Evolutionary conservation across 2,329 filamentous ascomycete species (phyloP), one percentile per base, ranked within the genome.

Genomic region (Ramichloridium luteum): DNA sequence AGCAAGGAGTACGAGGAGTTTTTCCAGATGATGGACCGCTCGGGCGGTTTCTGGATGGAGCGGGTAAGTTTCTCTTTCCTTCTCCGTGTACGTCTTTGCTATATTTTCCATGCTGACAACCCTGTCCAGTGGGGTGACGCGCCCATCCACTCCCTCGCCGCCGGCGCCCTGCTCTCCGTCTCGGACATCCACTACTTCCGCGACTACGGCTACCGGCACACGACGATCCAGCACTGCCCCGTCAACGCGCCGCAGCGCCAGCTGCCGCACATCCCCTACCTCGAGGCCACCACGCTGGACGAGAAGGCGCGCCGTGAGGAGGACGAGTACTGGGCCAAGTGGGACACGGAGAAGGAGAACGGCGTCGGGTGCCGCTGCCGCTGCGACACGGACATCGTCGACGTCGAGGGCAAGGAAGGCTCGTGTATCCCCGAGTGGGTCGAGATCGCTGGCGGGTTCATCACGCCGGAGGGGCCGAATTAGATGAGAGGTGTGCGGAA

Each of bases 1-100:
- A 94, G 86, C 65, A 88, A 93, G 61, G 81, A 85, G 53, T 98
- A 98, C 56, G 80, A 93, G 48, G 90, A 94, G 45, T 98, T 98
- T 59, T 98, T 98, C 58, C 69, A 94, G 51, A 92, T 93, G 80
- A 94, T 98, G 88, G 90, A 98, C 56, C 77, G 78, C 41, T 94
- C 86, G 55, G 90, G 90, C 44, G 90, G 90, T 28, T 98, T 98
- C 62, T 98, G 90, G 90, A 94, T 92, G 77, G 90, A 98, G 65
- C 70, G 90, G 58, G 86, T 93, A 73, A 62, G 71, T 60, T 10
- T 13, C 27, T 5, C n/a, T n/a, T 16, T 31, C 18, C 8, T 31
- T 20, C 25, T 17, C 36, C 26, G n/a, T n/a, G n/a, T n/a, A n/a
- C n/a, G 8, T 23, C 20, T 23, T n/a, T 23, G 20, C 8, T 23